phyloP scores from a whole-genome alignment of 345 rosid genomes.

The Arabidopsis arenosa region DNA sequence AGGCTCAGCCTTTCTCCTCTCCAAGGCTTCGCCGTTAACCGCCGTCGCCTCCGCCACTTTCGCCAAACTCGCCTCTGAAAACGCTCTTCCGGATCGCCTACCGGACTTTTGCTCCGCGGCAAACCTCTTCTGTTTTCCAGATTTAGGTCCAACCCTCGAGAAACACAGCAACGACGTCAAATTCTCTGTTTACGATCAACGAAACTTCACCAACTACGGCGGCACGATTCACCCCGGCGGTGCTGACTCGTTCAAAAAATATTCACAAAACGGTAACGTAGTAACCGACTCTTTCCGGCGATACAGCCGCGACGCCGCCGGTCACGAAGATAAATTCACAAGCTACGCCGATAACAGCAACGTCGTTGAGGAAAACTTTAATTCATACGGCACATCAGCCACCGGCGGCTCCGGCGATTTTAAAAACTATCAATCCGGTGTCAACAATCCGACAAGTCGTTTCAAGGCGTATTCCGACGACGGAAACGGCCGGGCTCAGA shows the following conservation, averaged over 20 bases:
- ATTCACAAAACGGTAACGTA: constrained; percentile 51
- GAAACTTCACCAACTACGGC: constrained; percentile 87
- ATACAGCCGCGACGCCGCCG: constrained; percentile 56
- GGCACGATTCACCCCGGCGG: constrained; percentile 60
- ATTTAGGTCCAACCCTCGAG: constrained; percentile 50
- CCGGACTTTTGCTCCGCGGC: constrained; percentile 84
- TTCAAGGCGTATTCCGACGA: constrained; percentile 68
- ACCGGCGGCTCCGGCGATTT: constrained; percentile 72
- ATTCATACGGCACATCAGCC: constrained; percentile 65
- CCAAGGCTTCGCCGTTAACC: constrained; percentile 78
- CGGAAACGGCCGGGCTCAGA: constrained; percentile 53
- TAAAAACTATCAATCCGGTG: constrained; percentile 54
- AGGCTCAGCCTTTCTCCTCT: constrained; percentile 62
- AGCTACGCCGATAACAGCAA: constrained; percentile 52
- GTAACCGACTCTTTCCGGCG: constrained; percentile 61
- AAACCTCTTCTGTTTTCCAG: constrained; percentile 81
- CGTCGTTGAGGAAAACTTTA: constrained; percentile 73
- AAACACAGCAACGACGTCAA: constrained; percentile 56
- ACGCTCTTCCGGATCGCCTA: constrained; percentile 60
- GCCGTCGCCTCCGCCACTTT: constrained; percentile 69
- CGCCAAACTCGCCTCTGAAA: constrained; percentile 69
- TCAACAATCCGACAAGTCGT: constrained; percentile 62
- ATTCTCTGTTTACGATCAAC: constrained; percentile 58
- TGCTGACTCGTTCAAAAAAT: constrained; percentile 56
- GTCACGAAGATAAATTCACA: constrained; percentile 53